Percentiles rank a stretch among this genome's conserved stretches.
phyloP scores from a whole-genome alignment of 345 rosid genomes.

The Hibiscus syriacus region DNA sequence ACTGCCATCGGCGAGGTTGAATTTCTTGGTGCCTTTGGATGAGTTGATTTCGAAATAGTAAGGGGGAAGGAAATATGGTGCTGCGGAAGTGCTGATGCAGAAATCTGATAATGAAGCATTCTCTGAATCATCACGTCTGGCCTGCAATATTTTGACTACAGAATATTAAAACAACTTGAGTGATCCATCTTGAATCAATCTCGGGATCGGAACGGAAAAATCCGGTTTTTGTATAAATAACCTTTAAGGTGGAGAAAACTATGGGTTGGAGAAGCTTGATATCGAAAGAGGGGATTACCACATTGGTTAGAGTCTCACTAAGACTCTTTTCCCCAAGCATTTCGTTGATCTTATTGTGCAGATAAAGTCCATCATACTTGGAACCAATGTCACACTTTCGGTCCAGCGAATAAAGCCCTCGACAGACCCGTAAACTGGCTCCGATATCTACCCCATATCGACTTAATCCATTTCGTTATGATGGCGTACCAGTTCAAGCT shows the following conservation, averaged over 20 bases:
- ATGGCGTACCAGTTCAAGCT: too few relatives aligned
- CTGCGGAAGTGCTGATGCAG: constrained; percentile 2
- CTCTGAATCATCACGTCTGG: not conserved
- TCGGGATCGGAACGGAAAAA: constrained; percentile 8
- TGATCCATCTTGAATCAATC: not conserved
- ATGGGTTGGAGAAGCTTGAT: constrained; percentile 43
- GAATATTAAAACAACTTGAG: not conserved
- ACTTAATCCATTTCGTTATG: not conserved
- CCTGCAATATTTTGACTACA: not conserved
- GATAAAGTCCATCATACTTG: too few relatives aligned
- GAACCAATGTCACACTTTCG: too few relatives aligned
- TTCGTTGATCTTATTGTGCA: constrained; percentile 23
- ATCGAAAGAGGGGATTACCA: constrained; percentile 44
- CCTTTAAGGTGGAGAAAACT: constrained; percentile 43
- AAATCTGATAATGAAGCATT: not conserved
- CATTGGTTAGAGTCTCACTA: constrained; percentile 29
- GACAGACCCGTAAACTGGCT: not conserved
- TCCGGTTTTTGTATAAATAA: not conserved
- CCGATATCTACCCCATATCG: not conserved
- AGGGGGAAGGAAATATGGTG: too few relatives aligned
- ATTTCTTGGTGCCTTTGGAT: constrained; percentile 15
- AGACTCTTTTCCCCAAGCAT: constrained; percentile 25
- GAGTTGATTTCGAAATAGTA: constrained; percentile 27
- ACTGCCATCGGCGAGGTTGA: constrained; percentile 43
- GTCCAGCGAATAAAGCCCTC: not conserved